Evolutionary conservation across 352 stramenopile genomes (phyloP), one percentile per base, ranked within the genome.

Genomic region (Phytopythium montanum): DNA sequence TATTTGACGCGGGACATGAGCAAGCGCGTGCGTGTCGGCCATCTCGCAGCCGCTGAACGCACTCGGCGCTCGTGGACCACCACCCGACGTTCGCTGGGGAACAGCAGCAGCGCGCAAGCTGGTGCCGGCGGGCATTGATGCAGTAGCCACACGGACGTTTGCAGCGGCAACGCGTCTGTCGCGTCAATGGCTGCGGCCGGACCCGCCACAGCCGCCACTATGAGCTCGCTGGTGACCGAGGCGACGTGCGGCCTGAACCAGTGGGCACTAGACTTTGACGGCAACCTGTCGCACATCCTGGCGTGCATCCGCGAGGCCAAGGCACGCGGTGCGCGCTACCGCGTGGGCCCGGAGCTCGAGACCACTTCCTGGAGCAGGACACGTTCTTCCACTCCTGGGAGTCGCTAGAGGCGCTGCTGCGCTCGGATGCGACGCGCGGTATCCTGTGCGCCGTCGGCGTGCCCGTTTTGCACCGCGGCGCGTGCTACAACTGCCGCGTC

Each of bases 211-310:
- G 1, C 18, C 25, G 14, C 28, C 63, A 67, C 12, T 25, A 93
- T 95, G 84, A 94, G 77, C 64, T 65, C 84, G 29, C 73, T 96
- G 34, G 84, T 99, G 61, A 99, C 92, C 29, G 81, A 99, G 21
- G 96, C 97, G 48, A 98, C 97, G 36, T 99, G 97, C 79, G 99
- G 98, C 68, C 81, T 99, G 49, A 99, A 99, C 81, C 97, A 99
- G 78, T 99, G 97, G 96, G 92, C 97, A 34, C 79, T 99, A 51
- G 97, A 99, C 77, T 99, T 99, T 81, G 93, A 98, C 71, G 96
- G 96, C 29, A 99, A 99, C 74, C 65, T 98, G 23, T 71, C 96
- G 62, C 91, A 96, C 45, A 97, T 97, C 67, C 62, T 95, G 28
- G 50, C 69, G 45, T 98, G 92, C n/a, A 98, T 98, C 65, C 75